Base-by-base conservation (phyloP, 148 eudicot genomes). In the Fagopyrum homotropicum region DNA sequence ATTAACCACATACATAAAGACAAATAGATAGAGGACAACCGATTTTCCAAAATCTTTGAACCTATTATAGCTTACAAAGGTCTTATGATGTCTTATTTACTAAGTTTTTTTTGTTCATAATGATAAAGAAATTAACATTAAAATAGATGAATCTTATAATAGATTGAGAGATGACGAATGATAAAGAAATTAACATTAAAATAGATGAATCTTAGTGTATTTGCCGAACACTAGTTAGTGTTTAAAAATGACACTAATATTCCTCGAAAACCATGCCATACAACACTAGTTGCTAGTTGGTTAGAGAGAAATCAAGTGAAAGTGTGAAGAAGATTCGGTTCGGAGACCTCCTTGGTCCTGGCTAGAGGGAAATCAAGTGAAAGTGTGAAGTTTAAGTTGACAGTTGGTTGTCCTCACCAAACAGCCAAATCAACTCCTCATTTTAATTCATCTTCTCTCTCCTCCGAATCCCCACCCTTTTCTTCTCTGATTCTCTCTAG, bases 391-490 rank as follows among this genome's bases (percentile, higher is more conserved):
- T 72, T 35, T 2, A 49, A 6, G 75, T 72, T 72, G 75, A 72
- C 75, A 51, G 75, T 72, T 50, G 59, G 75, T 50, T 50, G 60
- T 45, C 59, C 47, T 47, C 59, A 72, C 75, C 75, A 72, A 72
- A 72, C 56, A 52, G 64, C 66, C 79, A 76, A 22, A 55, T 54
- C 12, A 12, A 44, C 30, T 74, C 72, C 40, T 35, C 3, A 35
- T 35, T 35, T 2, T 35, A 35, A 35, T 2, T 35, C 40, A 35
- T 35, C 40, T 35, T 35, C 40, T 35, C 40, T 35, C 40, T 35
- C 40, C 40, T 35, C 66, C 79, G 70, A 22, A 55, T 54, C 12
- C 22, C 22, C 30, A 74, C 72, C 44, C 19, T 44, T 15, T 17
- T 66, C 40, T 17, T 12, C 44, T 29, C 48, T 49, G 7, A 44